Evolutionary conservation across 352 stramenopile genomes (phyloP).

Genomic region (Pythium phragmiticola): DNA sequence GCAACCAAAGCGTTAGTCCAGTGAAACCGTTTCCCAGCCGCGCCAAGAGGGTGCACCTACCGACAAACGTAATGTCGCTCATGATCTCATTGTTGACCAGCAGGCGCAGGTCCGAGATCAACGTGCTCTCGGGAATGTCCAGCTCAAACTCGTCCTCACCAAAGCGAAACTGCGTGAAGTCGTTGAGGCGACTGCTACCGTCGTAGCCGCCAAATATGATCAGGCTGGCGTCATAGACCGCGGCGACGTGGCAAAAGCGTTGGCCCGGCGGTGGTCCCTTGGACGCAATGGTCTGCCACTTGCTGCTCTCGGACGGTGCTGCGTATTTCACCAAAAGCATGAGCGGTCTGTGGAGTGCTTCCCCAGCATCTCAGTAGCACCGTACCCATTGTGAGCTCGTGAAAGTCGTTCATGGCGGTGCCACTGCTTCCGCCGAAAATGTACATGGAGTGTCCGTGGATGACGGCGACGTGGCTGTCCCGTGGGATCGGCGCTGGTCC

Average conservation of each 20-base stretch:
- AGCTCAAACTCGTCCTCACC: conserved; percentile 76
- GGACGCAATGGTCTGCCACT: conserved; percentile 75
- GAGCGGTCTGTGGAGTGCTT: too few relatives aligned
- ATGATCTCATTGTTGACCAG: conserved; percentile 86
- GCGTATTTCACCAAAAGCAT: neutral
- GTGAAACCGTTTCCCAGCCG: neutral
- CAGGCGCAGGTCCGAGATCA: conserved; percentile 69
- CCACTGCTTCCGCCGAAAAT: conserved; percentile 95
- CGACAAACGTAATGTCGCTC: conserved; percentile 88
- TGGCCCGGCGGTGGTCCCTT: conserved; percentile 84
- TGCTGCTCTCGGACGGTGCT: conserved; percentile 46
- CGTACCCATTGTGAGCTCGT: conserved; percentile 89
- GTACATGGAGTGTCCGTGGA: conserved; percentile 94
- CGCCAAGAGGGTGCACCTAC: conserved; percentile 32
- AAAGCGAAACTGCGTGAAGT: conserved; percentile 93
- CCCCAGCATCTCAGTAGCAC: neutral
- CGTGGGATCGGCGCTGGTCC: conserved; percentile 91
- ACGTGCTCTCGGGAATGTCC: conserved; percentile 82
- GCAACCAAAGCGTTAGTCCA: neutral
- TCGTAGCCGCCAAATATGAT: conserved; percentile 97
- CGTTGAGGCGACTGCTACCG: conserved; percentile 93
- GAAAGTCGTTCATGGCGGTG: conserved; percentile 97
- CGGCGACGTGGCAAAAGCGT: conserved; percentile 96
- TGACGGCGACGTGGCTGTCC: conserved; percentile 95
- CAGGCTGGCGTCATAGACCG: conserved; percentile 90